Evolutionary conservation across 805 yeast genomes (phyloP).

Genomic region (Dipodascus geniculatus): DNA sequence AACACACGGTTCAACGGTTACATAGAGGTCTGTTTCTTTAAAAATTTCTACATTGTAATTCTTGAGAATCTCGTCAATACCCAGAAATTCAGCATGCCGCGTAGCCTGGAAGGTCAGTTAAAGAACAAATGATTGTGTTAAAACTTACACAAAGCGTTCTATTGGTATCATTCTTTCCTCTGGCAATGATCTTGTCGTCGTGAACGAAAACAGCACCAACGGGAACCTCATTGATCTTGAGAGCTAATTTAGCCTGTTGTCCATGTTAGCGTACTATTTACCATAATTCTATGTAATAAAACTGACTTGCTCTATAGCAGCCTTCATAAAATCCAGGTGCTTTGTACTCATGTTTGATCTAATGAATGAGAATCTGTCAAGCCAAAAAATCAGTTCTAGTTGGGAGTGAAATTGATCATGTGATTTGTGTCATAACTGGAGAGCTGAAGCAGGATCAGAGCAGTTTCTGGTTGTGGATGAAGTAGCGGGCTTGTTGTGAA

Average conservation of each 20-base stretch:
- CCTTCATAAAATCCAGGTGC: conserved; percentile 24
- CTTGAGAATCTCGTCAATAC: conserved; percentile 43
- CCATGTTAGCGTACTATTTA: too few relatives aligned
- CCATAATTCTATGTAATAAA: neutral
- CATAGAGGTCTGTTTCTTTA: conserved; percentile 58
- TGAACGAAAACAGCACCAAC: conserved; percentile 70
- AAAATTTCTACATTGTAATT: conserved; percentile 29
- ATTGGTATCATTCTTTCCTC: conserved; percentile 82
- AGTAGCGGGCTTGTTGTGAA: too few relatives aligned
- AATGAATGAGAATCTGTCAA: too few relatives aligned
- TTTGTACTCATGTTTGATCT: neutral
- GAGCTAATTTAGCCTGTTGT: conserved; percentile 45
- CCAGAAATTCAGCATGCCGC: conserved; percentile 86
- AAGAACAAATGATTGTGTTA: neutral
- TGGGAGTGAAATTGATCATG: too few relatives aligned
- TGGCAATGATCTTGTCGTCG: conserved; percentile 43
- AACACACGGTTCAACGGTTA: conserved; percentile 95
- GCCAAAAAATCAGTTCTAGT: too few relatives aligned
- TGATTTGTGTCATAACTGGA: too few relatives aligned
- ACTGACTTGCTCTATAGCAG: conserved; percentile 25
- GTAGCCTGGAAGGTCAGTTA: conserved; percentile 39
- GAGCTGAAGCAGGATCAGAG: too few relatives aligned
- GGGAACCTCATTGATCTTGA: conserved; percentile 64
- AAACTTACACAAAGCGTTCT: conserved; percentile 44
- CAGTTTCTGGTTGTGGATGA: too few relatives aligned